These are phyloP conservation scores for Aureobasidium musti DNA, from an alignment of 2,329 filamentous ascomycete genomes.

Conservation along the genomic window DNA sequence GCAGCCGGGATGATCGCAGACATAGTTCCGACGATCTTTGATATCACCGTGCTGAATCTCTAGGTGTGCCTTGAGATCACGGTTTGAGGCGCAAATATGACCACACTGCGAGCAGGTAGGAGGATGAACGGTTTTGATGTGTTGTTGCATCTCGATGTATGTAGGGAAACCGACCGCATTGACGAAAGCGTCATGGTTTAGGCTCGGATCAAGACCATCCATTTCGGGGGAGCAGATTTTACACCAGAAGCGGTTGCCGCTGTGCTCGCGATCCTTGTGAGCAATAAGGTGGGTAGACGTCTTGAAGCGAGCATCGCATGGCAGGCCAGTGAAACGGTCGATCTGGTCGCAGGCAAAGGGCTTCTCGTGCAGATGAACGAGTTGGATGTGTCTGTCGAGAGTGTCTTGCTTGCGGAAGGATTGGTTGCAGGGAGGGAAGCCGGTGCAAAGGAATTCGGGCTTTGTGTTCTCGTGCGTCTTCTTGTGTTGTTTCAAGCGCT, in stretches of 20 bases:
- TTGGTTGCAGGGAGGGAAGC: slow-evolving; percentile 68
- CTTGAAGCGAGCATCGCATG: slow-evolving; percentile 71
- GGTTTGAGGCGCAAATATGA: slow-evolving; percentile 64
- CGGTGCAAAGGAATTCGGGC: slow-evolving; percentile 71
- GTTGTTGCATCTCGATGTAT: slow-evolving; percentile 68
- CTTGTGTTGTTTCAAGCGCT: slow-evolving; percentile 72
- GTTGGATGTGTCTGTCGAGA: slow-evolving; percentile 76
- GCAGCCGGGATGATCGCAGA: slow-evolving; percentile 69
- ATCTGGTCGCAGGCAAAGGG: slow-evolving; percentile 69
- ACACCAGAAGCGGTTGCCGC: slow-evolving; percentile 72
- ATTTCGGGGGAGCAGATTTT: slow-evolving; percentile 62
- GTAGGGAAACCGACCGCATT: slow-evolving; percentile 62
- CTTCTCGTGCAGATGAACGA: slow-evolving; percentile 70
- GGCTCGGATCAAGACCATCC: slow-evolving; percentile 38
- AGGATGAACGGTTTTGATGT: slow-evolving; percentile 71
- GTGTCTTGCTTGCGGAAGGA: slow-evolving; percentile 87
- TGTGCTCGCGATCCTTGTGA: slow-evolving; percentile 71
- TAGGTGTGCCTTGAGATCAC: slow-evolving; percentile 72
- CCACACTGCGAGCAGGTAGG: slow-evolving; percentile 74
- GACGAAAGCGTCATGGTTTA: slow-evolving; percentile 27
- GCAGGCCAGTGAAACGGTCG: slow-evolving; percentile 54
- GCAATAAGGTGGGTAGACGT: slow-evolving; percentile 68
- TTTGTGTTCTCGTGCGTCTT: slow-evolving; percentile 73
- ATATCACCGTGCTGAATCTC: slow-evolving; percentile 66
- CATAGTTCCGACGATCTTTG: slow-evolving; percentile 44